Percentiles rank a stretch among this genome's conserved stretches.
Evolutionary conservation across 179 eudicot species (phyloP).

Genomic region (Pouteria campechiana): DNA sequence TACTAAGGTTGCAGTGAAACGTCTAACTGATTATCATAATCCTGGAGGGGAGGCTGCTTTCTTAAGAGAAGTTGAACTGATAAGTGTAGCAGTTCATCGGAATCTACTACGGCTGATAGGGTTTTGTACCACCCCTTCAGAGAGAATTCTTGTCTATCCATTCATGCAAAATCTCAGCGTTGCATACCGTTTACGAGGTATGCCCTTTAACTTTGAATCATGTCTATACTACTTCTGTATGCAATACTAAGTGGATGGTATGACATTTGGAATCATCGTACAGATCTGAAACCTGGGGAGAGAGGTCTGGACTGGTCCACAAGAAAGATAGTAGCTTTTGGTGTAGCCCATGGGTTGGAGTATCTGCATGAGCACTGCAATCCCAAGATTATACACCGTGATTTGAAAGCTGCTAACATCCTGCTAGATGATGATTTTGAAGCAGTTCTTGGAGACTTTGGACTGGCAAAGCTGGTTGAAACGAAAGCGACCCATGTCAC

Average conservation of each 20-base stretch:
- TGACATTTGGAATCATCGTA: too few species aligned
- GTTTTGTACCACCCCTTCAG: constrained; percentile 71
- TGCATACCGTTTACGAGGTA: constrained; percentile 85
- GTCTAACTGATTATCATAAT: constrained; percentile 65
- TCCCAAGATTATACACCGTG: constrained; percentile 95
- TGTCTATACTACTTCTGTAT: too few species aligned
- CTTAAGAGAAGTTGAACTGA: constrained; percentile 70
- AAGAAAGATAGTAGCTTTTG: constrained; percentile 70
- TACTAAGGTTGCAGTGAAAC: constrained; percentile 75
- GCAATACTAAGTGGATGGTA: too few species aligned
- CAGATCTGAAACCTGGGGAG: constrained; percentile 76
- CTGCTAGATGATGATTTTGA: constrained; percentile 80
- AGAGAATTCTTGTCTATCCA: constrained; percentile 88
- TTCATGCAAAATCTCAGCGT: constrained; percentile 91
- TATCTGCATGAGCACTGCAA: constrained; percentile 90
- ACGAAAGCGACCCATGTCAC: constrained; percentile 71
- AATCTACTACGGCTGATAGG: constrained; percentile 91
- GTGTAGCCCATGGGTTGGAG: constrained; percentile 85
- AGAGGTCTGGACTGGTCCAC: constrained; percentile 78
- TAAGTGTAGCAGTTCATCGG: constrained; percentile 85
- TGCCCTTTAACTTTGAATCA: too few species aligned
- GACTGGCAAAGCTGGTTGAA: constrained; percentile 75
- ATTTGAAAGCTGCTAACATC: constrained; percentile 90
- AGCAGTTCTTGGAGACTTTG: constrained; percentile 88
- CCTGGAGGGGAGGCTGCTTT: constrained; percentile 94